These are phyloP conservation scores for Macrolepiota albuminosa DNA, from an alignment of 768 basidiomycete genomes.

Conservation along the genomic window DNA sequence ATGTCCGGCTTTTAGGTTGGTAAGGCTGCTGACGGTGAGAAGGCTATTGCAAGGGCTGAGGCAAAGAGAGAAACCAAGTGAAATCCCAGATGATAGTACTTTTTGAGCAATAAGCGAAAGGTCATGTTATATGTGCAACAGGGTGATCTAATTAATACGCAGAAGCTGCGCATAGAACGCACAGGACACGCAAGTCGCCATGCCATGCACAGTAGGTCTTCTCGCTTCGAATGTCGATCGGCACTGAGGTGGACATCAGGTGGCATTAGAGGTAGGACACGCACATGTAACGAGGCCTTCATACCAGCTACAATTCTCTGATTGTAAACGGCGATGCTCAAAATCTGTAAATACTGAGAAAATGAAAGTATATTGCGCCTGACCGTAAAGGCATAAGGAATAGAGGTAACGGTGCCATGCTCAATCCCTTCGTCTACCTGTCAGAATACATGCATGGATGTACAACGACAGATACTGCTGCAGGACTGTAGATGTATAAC, in stretches of 20 bases:
- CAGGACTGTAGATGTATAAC: slow-evolving; percentile 2
- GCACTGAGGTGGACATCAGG: slow-evolving; percentile 13
- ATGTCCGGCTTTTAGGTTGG: slow-evolving; percentile 19
- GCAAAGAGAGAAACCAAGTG: slow-evolving; percentile 16
- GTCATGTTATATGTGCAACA: slow-evolving; percentile 26
- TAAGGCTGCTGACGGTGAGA: slow-evolving; percentile 22
- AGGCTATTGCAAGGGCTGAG: slow-evolving; percentile 28
- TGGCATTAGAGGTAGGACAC: slow-evolving; percentile 7
- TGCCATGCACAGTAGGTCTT: slow-evolving; percentile 13
- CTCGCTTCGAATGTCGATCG: slow-evolving; percentile 24
- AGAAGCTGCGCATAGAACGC: slow-evolving; percentile 38
- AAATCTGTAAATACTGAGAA: slow-evolving; percentile 1
- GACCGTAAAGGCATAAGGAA: background rate
- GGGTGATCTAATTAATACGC: slow-evolving; percentile 32
- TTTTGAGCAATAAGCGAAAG: slow-evolving; percentile 34
- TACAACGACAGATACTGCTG: background rate
- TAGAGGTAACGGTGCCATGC: slow-evolving; percentile 2
- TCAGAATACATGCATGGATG: slow-evolving; percentile 3
- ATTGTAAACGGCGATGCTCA: background rate
- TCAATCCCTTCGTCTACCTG: background rate
- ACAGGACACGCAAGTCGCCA: slow-evolving; percentile 27
- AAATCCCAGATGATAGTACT: slow-evolving; percentile 24
- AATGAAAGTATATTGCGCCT: slow-evolving; percentile 10
- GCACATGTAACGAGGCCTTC: slow-evolving; percentile 12
- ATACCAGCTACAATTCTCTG: slow-evolving; percentile 1